A percentile compares a stretch with the other conserved stretches of the same genome.
phyloP scores from a whole-genome alignment of 1,284 basidiomycete species.

The Rugosomyces carneus region DNA sequence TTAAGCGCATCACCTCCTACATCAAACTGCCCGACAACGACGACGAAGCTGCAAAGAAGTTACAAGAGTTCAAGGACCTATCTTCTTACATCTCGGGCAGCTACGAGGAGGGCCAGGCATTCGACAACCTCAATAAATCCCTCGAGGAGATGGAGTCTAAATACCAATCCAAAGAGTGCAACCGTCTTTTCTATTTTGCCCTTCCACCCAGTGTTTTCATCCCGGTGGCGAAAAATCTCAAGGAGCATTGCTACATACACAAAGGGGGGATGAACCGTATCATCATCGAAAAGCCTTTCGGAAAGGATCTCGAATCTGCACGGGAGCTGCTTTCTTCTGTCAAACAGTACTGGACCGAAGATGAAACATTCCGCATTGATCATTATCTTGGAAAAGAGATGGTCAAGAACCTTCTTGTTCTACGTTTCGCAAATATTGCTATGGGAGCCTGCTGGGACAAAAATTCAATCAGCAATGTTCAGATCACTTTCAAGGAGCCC shows the following conservation, averaged over 20 bases:
- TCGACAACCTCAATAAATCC: conserved; percentile 70
- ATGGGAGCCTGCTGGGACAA: conserved; percentile 88
- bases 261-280: conserved; percentile 76
- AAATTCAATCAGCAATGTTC: conserved; percentile 90
- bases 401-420: conserved; percentile 94
- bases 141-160: conserved; percentile 72
- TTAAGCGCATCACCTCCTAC: conserved; percentile 77
- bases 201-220: conserved; percentile 93
- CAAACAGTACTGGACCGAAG: conserved; percentile 87
- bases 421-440: conserved; percentile 91
- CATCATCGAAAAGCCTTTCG: conserved; percentile 96
- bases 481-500: conserved; percentile 98
- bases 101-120: conserved; percentile 81
- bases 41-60: conserved; percentile 46
- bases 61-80: conserved; percentile 78
- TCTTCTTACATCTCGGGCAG: conserved; percentile 81
- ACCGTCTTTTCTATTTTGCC: conserved; percentile 91
- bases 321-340: conserved; percentile 73
- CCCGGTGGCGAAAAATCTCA: conserved; percentile 78
- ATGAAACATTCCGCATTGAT: conserved; percentile 97
- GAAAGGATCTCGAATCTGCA: conserved; percentile 87
- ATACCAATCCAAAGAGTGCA: conserved; percentile 58
- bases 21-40: conserved; percentile 76
- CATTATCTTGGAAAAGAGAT: conserved; percentile 99
- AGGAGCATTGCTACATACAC: conserved; percentile 73